Conservation (phyloP, 2,329 filamentous ascomycete species). For the Chalaropsis thielavioides region DNA sequence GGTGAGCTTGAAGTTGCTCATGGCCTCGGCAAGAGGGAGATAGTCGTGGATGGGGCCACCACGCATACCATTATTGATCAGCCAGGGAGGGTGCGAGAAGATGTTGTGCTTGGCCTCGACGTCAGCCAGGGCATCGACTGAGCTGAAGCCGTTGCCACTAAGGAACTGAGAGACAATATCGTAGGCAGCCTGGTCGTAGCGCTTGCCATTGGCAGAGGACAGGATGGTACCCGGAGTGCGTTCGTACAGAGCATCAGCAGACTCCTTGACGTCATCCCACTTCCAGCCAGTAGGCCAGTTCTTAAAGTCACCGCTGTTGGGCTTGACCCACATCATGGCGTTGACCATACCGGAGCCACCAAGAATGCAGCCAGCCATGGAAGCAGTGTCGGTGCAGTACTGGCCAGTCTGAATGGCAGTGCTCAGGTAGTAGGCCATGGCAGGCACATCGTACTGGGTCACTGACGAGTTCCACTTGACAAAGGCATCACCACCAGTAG, state of each 20-base stretch:
- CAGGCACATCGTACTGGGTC: slow-evolving; percentile 57
- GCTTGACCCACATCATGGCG: slow-evolving; percentile 52
- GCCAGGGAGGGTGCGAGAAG: slow-evolving; percentile 49
- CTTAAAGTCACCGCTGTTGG: slow-evolving; percentile 49
- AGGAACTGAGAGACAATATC: slow-evolving; percentile 48
- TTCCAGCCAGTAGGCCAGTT: slow-evolving; percentile 63
- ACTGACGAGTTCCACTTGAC: slow-evolving; percentile 49
- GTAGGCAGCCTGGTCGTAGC: slow-evolving; percentile 53
- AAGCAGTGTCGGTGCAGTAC: slow-evolving; percentile 52
- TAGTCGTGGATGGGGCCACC: slow-evolving; percentile 59
- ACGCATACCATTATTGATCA: slow-evolving; percentile 51
- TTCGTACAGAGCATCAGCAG: slow-evolving; percentile 48
- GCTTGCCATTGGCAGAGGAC: slow-evolving; percentile 50
- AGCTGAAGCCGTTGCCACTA: slow-evolving; percentile 43
- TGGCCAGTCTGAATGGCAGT: slow-evolving; percentile 48
- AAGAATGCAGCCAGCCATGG: slow-evolving; percentile 58
- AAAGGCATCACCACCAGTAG: slow-evolving; percentile 46
- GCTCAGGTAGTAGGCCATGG: slow-evolving; percentile 53
- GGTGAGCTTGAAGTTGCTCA: slow-evolving; percentile 52
- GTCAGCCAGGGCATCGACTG: slow-evolving; percentile 41
- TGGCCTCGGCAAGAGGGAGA: slow-evolving; percentile 43
- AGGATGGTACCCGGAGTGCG: slow-evolving; percentile 55
- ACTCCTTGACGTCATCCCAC: slow-evolving; percentile 42
- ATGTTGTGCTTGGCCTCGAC: slow-evolving; percentile 51
- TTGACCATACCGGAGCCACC: slow-evolving; percentile 55